Conservation (phyloP, 768 basidiomycete genomes). For the Sutorius australiensis region DNA sequence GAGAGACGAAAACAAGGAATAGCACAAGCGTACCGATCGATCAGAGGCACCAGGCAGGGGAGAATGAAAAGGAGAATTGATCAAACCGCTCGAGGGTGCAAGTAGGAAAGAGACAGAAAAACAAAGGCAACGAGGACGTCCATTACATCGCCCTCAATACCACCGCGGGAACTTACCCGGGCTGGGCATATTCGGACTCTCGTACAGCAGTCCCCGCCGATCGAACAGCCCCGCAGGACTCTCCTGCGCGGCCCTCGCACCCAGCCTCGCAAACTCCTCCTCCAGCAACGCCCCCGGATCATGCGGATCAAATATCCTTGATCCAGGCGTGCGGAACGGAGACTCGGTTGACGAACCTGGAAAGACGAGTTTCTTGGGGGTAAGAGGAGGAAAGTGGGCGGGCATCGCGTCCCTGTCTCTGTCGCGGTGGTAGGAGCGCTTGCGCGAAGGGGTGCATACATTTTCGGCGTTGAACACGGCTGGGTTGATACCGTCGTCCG, state of each 20-base stretch:
- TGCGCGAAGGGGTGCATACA: constrained; percentile 45
- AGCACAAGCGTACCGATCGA: constrained; percentile 1
- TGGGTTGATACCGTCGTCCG: constrained; percentile 33
- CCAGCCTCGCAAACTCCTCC: constrained; percentile 63
- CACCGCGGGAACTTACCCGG: constrained; percentile 52
- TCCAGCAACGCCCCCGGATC: constrained; percentile 66
- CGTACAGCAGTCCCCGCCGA: constrained; percentile 57
- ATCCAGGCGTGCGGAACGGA: constrained; percentile 48
- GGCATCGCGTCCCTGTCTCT: constrained; percentile 20
- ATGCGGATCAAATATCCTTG: constrained; percentile 62
- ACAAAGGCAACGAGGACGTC: not conserved
- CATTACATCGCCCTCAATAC: constrained; percentile 36
- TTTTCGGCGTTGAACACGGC: constrained; percentile 35
- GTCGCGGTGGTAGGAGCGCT: constrained; percentile 33
- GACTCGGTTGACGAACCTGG: constrained; percentile 32
- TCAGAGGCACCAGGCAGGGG: not conserved
- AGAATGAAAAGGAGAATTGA: not conserved
- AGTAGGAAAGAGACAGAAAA: not conserved
- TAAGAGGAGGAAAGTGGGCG: constrained; percentile 34
- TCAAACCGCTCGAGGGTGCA: not conserved
- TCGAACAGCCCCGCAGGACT: constrained; percentile 71
- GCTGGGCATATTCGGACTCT: constrained; percentile 64
- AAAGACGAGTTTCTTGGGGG: constrained; percentile 43
- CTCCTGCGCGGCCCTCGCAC: constrained; percentile 41
- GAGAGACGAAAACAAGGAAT: constrained; percentile 4